Evolutionary conservation across 2,329 filamentous ascomycete genomes (phyloP), one percentile per base, ranked within the genome.

Genomic region (Diplodia sapinea): DNA sequence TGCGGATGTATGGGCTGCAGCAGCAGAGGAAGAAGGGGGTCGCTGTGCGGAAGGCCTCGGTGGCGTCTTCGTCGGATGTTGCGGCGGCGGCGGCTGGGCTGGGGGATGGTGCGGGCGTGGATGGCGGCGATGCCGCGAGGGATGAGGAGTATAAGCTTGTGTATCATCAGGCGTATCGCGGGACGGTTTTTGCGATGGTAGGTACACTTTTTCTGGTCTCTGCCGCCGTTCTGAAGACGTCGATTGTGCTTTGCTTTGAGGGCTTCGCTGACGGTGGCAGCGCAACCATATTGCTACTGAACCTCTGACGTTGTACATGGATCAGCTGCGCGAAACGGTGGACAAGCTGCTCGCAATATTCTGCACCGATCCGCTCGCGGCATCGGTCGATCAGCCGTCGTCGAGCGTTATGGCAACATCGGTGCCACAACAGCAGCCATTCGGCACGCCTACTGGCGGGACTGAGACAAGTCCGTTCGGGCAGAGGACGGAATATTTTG

Each of bases 111-210:
- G 51, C 8, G 71, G 68, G 70, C 31, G 76, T 78, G 31, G 77
- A 79, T 7, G 40, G 40, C 13, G 40, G 5, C 8, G 31, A 47
- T 52, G 74, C 72, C 1, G 73, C 73, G 1, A 80, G 77, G 56
- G 82, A 84, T 55, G 82, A 84, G 67, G 83, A 85, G 69, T 85
- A 81, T 74, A 86, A 85, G 71, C 71, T 82, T 4, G 77, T 85
- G 31, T 86, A 85, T 66, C 83, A 85, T 67, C 82, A 85, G 70
- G 80, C 80, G 2, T 84, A 80, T 73, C 84, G 83, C 69, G 81
- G 81, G 15, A 79, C 82, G 2, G 78, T 78, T n/a, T 80, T 85
- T 63, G 80, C 82, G 6, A 79, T 85, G 64, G 78, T 80, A 70
- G 72, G 73, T 71, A 1, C n/a, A 26, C 6, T 8, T 1, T 11